These are phyloP conservation scores for Naganishia vishniacii DNA, from an alignment of 768 basidiomycete species.

Conservation along the genomic window DNA sequence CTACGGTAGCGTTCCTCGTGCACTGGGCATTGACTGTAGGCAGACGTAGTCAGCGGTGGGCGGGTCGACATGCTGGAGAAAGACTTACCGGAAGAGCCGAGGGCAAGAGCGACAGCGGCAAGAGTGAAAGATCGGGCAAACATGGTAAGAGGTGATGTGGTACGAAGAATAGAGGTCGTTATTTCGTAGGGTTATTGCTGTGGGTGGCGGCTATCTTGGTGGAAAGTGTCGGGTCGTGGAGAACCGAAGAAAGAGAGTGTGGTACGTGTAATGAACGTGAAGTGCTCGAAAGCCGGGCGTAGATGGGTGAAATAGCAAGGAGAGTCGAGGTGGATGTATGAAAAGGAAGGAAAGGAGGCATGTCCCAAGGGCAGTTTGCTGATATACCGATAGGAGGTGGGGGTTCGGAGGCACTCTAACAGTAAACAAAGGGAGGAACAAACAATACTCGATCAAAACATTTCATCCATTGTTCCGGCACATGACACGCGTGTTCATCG, in stretches of 20 bases:
- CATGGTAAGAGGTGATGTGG: background rate
- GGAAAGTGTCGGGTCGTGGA: too few relatives aligned
- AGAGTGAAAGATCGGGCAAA: conserved; percentile 2
- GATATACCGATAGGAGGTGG: too few relatives aligned
- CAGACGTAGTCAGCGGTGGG: background rate
- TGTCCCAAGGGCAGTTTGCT: too few relatives aligned
- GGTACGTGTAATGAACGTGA: background rate
- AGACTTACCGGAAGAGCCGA: conserved; percentile 7
- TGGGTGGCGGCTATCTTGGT: too few relatives aligned
- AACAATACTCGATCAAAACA: background rate
- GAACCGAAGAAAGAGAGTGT: background rate
- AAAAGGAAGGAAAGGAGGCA: too few relatives aligned
- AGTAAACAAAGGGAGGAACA: background rate
- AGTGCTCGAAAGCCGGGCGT: background rate
- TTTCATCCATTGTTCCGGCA: background rate
- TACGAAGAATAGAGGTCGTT: background rate
- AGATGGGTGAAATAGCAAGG: background rate
- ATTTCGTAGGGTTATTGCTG: too few relatives aligned
- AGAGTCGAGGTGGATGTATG: background rate
- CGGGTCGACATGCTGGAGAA: too few relatives aligned
- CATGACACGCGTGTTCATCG: background rate
- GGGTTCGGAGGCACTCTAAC: background rate
- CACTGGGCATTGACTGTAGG: conserved; percentile 48
- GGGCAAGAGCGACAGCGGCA: background rate
- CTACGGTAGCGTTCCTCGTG: conserved; percentile 60